Base-by-base conservation (phyloP, 257 asterid genomes). In the Perilla frutescens region DNA sequence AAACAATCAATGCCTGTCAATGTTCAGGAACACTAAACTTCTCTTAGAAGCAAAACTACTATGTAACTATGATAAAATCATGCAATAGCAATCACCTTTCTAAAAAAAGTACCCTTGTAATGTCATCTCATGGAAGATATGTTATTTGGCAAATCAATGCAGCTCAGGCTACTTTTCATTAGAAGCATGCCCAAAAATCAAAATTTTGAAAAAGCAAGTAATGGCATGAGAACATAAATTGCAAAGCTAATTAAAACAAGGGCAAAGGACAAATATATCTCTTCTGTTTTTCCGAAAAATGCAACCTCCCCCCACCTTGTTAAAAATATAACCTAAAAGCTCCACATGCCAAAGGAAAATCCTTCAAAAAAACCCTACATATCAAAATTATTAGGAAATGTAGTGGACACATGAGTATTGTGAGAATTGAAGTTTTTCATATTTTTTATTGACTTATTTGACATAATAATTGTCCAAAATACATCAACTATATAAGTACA, bases 1-100 rank as follows among this genome's bases (percentile, higher is more conserved):
- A 71, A 64, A 75, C 56, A 20, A 75, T 87, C 70, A 89, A 47
- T 75, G 34, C 43, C 60, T 9, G 37, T 54, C 13, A 79, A 64
- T 7, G 49, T 51, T 71, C 32, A 47, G 49, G 72, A 14, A 37
- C 31, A 56, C 55, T 55, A 14, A 10, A 47, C 8, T 40, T 62
- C 31, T 62, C 70, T 57, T 32, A 32, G 39, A 76, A 62, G 65
- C 67, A 49, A 44, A 20, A 47, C 5, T 39, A 47, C 5, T 39
- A 53, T 34, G 68, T 9, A 50, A 64, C 44, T 50, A 36, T 47
- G 32, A 34, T 20, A 20, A 20, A 20, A 20, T 20, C 26, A 20
- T 31, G 49, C 26, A 66, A 39, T 29, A 65, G 48, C 45, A 71
- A 64, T 13, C 26, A 58, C 36, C 41, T 59, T 48, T 48, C 29